Evolutionary conservation across 75 land plant species (phyloP), one percentile per base, ranked within the genome.

Genomic region (Chamaecyparis obtusa): DNA sequence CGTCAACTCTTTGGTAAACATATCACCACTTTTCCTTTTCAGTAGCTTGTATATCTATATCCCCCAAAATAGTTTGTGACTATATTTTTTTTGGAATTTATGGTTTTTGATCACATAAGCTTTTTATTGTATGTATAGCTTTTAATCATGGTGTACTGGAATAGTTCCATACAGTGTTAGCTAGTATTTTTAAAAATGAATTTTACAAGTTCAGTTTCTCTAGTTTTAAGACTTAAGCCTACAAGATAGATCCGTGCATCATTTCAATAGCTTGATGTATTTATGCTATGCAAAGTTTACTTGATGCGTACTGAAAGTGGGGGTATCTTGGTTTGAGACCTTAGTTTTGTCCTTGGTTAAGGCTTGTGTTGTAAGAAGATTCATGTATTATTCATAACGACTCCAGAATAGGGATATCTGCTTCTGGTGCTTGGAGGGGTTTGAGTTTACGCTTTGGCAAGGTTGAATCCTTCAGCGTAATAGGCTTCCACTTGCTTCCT

Each of bases 1-100:
- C 88, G 99, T 15, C 99, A 96, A 86, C 97, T 97, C 16, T 97
- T 97, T 91, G 99, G 99, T 97, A 96, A 81, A 86, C 55, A 21
- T 60, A 88, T 39, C 9, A 48, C 48, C n/a, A 9, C 5, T 46
- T 2, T 46, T 80, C 32, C 46, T 10, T 10, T 74, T 44, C 32
- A 81, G 43, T 81, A n/a, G 48, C 48, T 81, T 81, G n/a, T 74
- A 44, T 51, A 81, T 81, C 13, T 14, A 43, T 24, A 46, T 46
- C 11, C 33, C 21, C 27, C 21, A 35, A 78, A 78, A 10, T 43
- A 78, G 81, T 10, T 39, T 19, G 81, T 24, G 3, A 41, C 27
- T 77, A 77, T 3, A 5, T 17, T 39, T 35, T 76, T 36, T 14
- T 35, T 48, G 9, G 19, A 36, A 13, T 75, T 16, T 35, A 76